A percentile compares a stretch with the other conserved stretches of the same genome.
Evolutionary conservation across 2,329 filamentous ascomycete species (phyloP).

Genomic region (Paradendryphiella salina): DNA sequence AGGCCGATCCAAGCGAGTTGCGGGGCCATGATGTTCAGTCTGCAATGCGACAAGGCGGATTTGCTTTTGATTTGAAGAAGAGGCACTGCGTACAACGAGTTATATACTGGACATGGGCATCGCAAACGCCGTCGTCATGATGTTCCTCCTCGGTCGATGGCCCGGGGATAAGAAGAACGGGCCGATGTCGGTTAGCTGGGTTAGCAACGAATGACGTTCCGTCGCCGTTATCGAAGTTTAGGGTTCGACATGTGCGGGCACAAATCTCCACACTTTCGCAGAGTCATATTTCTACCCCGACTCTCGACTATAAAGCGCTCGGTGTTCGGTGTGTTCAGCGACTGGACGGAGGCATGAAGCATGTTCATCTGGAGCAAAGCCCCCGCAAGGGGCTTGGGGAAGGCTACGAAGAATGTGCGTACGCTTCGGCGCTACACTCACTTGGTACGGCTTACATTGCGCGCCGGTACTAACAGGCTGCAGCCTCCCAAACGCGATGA

Average conservation of each 20-base stretch:
- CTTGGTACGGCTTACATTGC: slow-evolving; percentile 12
- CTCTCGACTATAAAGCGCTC: background rate
- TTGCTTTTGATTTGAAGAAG: background rate
- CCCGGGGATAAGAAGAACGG: slow-evolving; percentile 7
- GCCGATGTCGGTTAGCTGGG: slow-evolving; percentile 25
- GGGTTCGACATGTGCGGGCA: slow-evolving; percentile 6
- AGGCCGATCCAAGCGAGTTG: slow-evolving; percentile 78
- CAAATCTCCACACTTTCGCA: slow-evolving; percentile 8
- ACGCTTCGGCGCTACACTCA: background rate
- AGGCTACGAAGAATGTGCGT: slow-evolving; percentile 29
- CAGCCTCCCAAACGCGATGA: slow-evolving; percentile 32
- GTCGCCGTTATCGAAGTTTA: slow-evolving; percentile 8
- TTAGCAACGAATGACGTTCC: slow-evolving; percentile 22
- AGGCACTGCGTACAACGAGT: background rate
- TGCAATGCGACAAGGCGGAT: background rate
- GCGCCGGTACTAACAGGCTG: slow-evolving; percentile 13
- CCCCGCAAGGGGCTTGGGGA: slow-evolving; percentile 42
- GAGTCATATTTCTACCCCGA: slow-evolving; percentile 10
- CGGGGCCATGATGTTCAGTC: slow-evolving; percentile 43
- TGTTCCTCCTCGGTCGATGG: slow-evolving; percentile 2
- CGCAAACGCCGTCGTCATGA: slow-evolving; percentile 1
- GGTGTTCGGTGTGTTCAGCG: slow-evolving; percentile 11
- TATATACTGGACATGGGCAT: background rate
- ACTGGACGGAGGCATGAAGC: slow-evolving; percentile 42
- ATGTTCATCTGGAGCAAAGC: slow-evolving; percentile 44